Base-by-base conservation (phyloP, 345 rosid genomes). In the Euphorbia tirucalli region DNA sequence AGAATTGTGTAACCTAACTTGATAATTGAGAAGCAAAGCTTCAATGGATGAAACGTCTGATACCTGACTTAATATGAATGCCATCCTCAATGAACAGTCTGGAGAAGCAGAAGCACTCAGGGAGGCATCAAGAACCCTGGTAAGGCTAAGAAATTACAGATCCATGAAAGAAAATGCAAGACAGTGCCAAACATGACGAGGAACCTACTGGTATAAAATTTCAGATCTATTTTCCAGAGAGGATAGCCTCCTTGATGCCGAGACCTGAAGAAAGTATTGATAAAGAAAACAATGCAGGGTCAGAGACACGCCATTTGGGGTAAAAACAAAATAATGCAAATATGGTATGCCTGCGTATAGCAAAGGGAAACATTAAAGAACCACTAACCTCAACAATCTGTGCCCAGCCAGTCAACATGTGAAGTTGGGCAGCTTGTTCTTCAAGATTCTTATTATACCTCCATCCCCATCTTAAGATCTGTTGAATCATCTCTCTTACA, bases 381-480 rank as follows among this genome's bases (percentile, higher is more conserved):
- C 57, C 61, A 72, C 78, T 65, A 31, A 93, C 98, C 98, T 94
- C 97, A 69, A 85, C 95, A 75, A 92, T 82, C 68, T 90, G 98
- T 74, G 97, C 87, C 97, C 98, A 94, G 66, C 92, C 98, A 74
- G 92, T 83, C 83, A 94, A 85, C 97, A 90, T 92, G 76, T 94
- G 98, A 82, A 94, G 98, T 76, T 94, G 97, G 73, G 95, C 97
- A 75, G 97, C 96, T 81, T 90, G 96, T 78, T 94, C 98, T 84
- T 94, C 97, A 57, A 94, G 97, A 84, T 92, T 94, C 72, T 84
- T 88, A 78, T 94, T 92, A 81, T 88, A 85, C 79, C 86, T 92
- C 98, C 97, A 94, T 62, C 92, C 98, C 97, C 98, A 92, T 87
- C 96, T 88, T 78, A 94, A 75, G 70, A 92, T 81, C 68, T 86